These are phyloP conservation scores for Petasospora fabianii DNA, from an alignment of 1,139 yeast species.

Conservation along the genomic window DNA sequence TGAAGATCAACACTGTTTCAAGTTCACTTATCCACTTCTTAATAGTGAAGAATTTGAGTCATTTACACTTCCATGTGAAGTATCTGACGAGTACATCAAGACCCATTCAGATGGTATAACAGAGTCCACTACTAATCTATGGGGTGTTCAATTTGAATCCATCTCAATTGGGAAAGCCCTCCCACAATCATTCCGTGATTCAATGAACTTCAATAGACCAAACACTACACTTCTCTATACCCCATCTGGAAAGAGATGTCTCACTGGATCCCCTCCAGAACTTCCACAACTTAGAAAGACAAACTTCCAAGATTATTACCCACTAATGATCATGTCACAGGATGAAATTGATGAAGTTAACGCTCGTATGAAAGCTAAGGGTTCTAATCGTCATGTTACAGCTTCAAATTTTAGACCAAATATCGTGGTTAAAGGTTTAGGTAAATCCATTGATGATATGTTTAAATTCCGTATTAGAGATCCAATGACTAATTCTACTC, in stretches of 20 bases:
- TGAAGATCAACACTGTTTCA: slow-evolving; percentile 27
- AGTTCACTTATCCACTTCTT: slow-evolving; percentile 27
- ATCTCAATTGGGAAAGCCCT: slow-evolving; percentile 25
- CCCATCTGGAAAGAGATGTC: slow-evolving; percentile 32
- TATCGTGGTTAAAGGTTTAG: slow-evolving; percentile 32
- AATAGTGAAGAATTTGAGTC: slow-evolving; percentile 17
- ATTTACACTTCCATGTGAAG: slow-evolving; percentile 30
- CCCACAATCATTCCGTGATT: slow-evolving; percentile 21
- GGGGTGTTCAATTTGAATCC: slow-evolving; percentile 28
- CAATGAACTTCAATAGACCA: slow-evolving; percentile 19
- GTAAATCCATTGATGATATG: slow-evolving; percentile 40
- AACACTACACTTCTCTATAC: slow-evolving; percentile 31
- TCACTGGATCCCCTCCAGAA: slow-evolving; percentile 25
- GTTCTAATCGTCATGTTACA: slow-evolving; percentile 23
- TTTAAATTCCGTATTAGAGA: slow-evolving; percentile 28
- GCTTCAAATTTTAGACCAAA: slow-evolving; percentile 39
- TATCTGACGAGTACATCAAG: slow-evolving; percentile 26
- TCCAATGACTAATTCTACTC: slow-evolving; percentile 8
- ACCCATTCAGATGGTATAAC: too few species aligned
- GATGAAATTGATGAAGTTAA: slow-evolving; percentile 33
- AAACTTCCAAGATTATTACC: slow-evolving; percentile 42
- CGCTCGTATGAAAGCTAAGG: slow-evolving; percentile 19
- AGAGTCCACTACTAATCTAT: slow-evolving; percentile 24
- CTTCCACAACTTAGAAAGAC: slow-evolving; percentile 22
- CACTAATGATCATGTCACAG: slow-evolving; percentile 36